Evolutionary conservation across 305 asterid species (phyloP).

Genomic region (Caryopteris hybrid): DNA sequence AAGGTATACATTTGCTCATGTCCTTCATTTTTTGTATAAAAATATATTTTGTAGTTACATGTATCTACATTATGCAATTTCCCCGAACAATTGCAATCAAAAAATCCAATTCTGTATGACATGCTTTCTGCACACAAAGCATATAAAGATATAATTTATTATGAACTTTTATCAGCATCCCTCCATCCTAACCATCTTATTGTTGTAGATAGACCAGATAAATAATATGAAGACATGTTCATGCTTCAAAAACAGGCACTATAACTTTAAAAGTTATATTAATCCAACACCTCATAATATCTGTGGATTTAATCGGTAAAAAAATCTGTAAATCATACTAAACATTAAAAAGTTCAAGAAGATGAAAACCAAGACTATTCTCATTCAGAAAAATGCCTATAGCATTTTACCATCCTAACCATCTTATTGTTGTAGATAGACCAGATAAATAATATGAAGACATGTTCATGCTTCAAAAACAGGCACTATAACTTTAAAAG

Average conservation of each 20-base stretch:
- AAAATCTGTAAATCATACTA: not conserved
- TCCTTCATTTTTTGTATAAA: not conserved
- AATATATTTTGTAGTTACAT: not conserved
- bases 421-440: not conserved
- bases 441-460: too few relatives aligned
- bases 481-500: not conserved
- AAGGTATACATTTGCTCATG: not conserved
- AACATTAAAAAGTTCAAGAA: not conserved
- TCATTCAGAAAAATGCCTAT: not conserved
- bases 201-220: not conserved
- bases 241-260: not conserved
- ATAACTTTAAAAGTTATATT: not conserved
- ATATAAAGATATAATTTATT: not conserved
- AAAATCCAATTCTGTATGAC: slow-evolving; percentile 1
- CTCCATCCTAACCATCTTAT: not conserved
- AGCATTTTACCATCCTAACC: not conserved
- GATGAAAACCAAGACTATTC: not conserved
- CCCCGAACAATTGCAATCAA: too few relatives aligned
- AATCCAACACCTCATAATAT: not conserved
- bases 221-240: not conserved
- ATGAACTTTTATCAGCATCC: not conserved
- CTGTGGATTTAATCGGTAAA: too few relatives aligned
- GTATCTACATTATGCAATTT: not conserved
- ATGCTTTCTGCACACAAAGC: not conserved
- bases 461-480: not conserved